These are phyloP conservation scores for Cylindrotheca fusiformis DNA, from an alignment of 108 stramenopile genomes.

Conservation along the genomic window DNA sequence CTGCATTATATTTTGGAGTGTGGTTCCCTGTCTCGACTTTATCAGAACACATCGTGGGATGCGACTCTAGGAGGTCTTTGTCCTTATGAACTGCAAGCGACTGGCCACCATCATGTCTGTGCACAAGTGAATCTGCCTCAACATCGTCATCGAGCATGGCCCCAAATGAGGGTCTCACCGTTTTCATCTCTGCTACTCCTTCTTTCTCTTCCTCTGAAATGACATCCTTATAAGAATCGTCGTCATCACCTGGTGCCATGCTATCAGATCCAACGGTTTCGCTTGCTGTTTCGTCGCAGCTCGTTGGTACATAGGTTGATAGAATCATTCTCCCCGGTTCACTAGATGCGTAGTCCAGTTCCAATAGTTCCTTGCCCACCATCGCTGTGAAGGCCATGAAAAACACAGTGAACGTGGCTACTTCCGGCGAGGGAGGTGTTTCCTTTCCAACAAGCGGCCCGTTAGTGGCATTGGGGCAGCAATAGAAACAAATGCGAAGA, in stretches of 20 bases:
- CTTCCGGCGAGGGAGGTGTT: constrained; percentile 57
- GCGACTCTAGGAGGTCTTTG: too few species aligned
- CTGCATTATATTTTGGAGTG: constrained; percentile 10
- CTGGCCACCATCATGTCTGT: too few species aligned
- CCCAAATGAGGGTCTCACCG: constrained; percentile 26
- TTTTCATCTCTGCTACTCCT: constrained; percentile 37
- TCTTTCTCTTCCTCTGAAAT: constrained; percentile 13
- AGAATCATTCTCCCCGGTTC: constrained; percentile 52
- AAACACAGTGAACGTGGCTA: constrained; percentile 74
- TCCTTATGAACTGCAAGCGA: too few species aligned
- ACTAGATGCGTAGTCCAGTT: neutral
- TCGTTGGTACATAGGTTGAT: constrained; percentile 53
- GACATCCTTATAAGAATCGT: constrained; percentile 4
- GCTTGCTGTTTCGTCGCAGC: constrained; percentile 16
- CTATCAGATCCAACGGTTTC: constrained; percentile 23
- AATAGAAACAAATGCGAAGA: neutral
- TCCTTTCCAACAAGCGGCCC: constrained; percentile 34
- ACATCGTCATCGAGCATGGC: constrained; percentile 29
- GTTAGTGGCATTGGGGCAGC: constrained; percentile 7
- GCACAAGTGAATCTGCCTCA: too few species aligned
- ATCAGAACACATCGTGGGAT: too few species aligned
- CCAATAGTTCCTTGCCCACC: constrained; percentile 37
- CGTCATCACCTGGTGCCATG: constrained; percentile 2
- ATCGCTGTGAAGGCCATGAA: constrained; percentile 69
- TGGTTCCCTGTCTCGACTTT: constrained; percentile 3